Base-by-base conservation (phyloP, 2,329 filamentous ascomycete genomes). In the Colletotrichum gloeosporioides region DNA sequence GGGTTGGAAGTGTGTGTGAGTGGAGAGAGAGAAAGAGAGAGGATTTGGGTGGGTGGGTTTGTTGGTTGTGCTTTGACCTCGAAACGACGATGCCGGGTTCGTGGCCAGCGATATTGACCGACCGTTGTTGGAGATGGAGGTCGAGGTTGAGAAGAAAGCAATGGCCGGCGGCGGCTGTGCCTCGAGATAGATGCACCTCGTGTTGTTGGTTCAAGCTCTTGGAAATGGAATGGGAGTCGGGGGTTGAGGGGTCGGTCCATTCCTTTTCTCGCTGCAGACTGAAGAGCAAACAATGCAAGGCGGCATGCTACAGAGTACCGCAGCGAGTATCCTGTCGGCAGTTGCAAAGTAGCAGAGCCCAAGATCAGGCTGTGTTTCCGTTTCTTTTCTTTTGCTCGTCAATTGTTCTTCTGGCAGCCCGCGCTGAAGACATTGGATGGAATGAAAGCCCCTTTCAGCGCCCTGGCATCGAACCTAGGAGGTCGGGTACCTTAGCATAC, bases 51-150 rank as follows among this genome's bases (percentile, higher is more conserved):
- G 29, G n/a, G 69, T 66, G 44, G 69, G 29, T 13, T 27, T 27
- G 31, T 44, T 71, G 44, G 16, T 15, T 74, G 74, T 76, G 74
- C 74, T 76, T 74, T 59, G 74, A 63, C 64, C 71, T 29, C 73
- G 39, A 74, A 64, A 61, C 71, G 64, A 74, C 55, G 31, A 57
- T 25, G 57, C 55, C 29, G 36, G 39, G 49, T 53, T 31, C 22
- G 34, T n/a, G 34, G 22, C 66, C 63, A 66, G 22, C 22, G 22
- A 22, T 22, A 22, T 22, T 22, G 22, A 3, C 22, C 22, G 22
- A 22, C 22, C 22, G 22, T 22, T 22, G 22, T 22, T 22, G 22
- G 22, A 22, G 22, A 32, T 32, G 31, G 34, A 36, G 34, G 34
- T 6, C 4, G 34, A 39, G 36, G 39, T n/a, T 49, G 39, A 49